Base-by-base conservation (phyloP, 2,329 filamentous ascomycete species). In the Aotearoamyces nothofagi region DNA sequence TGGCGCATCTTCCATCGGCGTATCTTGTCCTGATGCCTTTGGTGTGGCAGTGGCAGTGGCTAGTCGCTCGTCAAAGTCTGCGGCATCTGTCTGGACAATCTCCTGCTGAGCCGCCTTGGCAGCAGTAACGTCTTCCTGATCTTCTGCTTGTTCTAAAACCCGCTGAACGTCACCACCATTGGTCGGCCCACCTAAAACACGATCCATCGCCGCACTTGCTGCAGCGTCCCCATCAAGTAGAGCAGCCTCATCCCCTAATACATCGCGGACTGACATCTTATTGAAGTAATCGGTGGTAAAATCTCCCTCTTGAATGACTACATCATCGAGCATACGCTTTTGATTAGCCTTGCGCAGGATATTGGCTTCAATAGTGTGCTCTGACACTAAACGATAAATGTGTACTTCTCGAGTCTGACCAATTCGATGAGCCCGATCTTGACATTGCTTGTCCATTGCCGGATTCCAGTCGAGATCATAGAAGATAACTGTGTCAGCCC, bases 401-500 rank as follows among this genome's bases (percentile, higher is more conserved):
- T 96, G 87, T 17, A 98, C 90, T 50, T 98, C 90, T 16, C 90
- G 77, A 1, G 90, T 96, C 53, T 98, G 90, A 2, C 90, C 90
- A 41, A 98, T 98, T 40, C 90, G 82, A 56, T 98, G 90, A 45
- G 83, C 92, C 44, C 90, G 73, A 51, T 98, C 92, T 56, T 98
- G 92, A 46, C 90, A 98, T 54, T 98, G 90, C 54, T 93, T 93
- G 59, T 98, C 90, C 90, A 98, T 98, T 29, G 92, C 90, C 0
- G 90, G 90, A 45, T 98, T 98, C 92, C 92, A 98, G 51, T 98
- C 90, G 34, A 96, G 75, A 47, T 98, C 90, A 55, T 96, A 98
- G 54, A 98, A 98, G 40, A 98, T 94, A 44, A 98, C 90, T 0
- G 86, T 93, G 51, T 96, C 90, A 4, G 90, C 90, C 27, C 90